Evolutionary conservation across 768 basidiomycete genomes (phyloP).

Genomic region (Rhodotorula toruloides): DNA sequence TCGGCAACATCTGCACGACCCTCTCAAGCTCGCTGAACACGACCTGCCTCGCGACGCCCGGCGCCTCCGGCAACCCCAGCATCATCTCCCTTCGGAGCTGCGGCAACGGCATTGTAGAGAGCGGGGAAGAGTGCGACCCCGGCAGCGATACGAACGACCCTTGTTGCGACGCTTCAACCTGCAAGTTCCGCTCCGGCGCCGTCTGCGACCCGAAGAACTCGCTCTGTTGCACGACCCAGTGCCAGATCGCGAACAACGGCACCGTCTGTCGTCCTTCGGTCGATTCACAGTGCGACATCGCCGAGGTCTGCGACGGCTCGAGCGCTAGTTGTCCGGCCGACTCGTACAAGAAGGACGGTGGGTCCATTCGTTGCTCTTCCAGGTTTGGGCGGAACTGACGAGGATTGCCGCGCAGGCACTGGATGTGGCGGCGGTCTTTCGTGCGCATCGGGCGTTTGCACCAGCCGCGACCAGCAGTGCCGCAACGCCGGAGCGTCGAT

Average conservation of each 20-base stretch:
- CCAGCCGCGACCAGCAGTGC: conserved; percentile 69
- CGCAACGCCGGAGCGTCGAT: conserved; percentile 65
- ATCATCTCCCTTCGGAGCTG: conserved; percentile 36
- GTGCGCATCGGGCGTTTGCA: conserved; percentile 75
- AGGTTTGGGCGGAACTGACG: conserved; percentile 1
- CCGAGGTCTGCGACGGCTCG: conserved; percentile 11
- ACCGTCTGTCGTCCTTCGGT: conserved; percentile 63
- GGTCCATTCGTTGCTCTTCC: conserved; percentile 1
- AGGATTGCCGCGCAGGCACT: conserved; percentile 50
- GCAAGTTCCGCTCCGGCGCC: conserved; percentile 58
- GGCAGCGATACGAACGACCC: conserved; percentile 53
- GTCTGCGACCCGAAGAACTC: conserved; percentile 73
- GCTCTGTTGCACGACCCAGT: conserved; percentile 66
- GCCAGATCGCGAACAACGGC: conserved; percentile 56
- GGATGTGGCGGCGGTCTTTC: conserved; percentile 65
- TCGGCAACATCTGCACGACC: conserved; percentile 72
- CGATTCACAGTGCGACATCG: conserved; percentile 63
- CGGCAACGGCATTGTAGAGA: conserved; percentile 72
- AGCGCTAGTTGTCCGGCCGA: conserved; percentile 27
- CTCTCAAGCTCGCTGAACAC: conserved; percentile 53
- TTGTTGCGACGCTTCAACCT: conserved; percentile 70
- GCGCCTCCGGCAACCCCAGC: conserved; percentile 38
- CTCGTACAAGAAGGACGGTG: conserved; percentile 34
- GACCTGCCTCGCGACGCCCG: conserved; percentile 64
- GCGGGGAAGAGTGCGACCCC: conserved; percentile 83